These are phyloP conservation scores for Bipolaris bicolor DNA, from an alignment of 2,329 filamentous ascomycete species.

Conservation along the genomic window DNA sequence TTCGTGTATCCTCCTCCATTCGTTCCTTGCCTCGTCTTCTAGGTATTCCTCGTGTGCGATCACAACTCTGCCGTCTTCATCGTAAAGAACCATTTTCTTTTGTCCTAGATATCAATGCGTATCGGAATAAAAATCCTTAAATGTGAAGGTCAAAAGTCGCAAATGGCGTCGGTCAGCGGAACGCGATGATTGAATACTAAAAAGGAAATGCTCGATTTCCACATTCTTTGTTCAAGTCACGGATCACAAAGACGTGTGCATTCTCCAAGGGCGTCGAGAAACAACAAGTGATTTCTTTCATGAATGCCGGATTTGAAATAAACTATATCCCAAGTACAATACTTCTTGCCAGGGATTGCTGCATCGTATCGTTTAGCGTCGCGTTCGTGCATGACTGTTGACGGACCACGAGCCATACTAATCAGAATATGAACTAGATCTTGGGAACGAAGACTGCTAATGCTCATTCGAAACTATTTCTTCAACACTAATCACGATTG, in stretches of 20 bases:
- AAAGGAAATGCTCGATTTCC: not conserved
- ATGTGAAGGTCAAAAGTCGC: not conserved
- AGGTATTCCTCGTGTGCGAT: conserved; percentile 20
- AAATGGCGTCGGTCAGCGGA: not conserved
- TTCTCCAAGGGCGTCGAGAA: not conserved
- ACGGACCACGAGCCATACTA: not conserved
- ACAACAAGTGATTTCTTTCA: not conserved
- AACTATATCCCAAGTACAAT: not conserved
- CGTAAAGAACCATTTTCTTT: conserved; percentile 21
- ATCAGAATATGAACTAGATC: too few species aligned
- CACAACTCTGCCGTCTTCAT: conserved; percentile 15
- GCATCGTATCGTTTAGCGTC: not conserved
- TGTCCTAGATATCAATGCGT: not conserved
- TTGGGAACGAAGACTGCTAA: not conserved
- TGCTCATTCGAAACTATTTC: not conserved
- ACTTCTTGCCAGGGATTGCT: not conserved
- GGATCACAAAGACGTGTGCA: not conserved
- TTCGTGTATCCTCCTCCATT: not conserved
- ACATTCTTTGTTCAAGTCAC: not conserved
- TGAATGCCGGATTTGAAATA: not conserved
- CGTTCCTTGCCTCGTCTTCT: conserved; percentile 9
- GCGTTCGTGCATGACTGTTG: not conserved
- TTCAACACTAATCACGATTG: not conserved
- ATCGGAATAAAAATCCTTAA: not conserved
- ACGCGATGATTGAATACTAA: not conserved